phyloP scores from a whole-genome alignment of 371 early-diverging fungal species.

The Mucor lusitanicus region DNA sequence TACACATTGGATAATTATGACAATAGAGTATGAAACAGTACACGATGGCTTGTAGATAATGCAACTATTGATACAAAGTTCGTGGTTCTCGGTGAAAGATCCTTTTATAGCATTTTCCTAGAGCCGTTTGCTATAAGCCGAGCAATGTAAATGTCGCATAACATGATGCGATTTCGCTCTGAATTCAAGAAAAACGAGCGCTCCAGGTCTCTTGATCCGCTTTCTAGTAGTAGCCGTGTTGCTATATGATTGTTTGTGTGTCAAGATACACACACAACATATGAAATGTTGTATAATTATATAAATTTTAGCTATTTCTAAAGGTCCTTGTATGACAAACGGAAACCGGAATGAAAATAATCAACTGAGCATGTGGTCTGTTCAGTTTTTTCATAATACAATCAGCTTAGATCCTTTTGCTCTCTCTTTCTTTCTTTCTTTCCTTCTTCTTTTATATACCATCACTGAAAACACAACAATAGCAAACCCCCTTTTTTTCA shows the following conservation, averaged over 20 bases:
- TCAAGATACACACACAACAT: too few species aligned
- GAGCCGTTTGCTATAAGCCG: background rate
- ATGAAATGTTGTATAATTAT: too few species aligned
- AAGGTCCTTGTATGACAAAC: conserved; percentile 1
- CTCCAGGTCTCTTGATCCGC: background rate
- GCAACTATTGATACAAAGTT: background rate
- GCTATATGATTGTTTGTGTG: too few species aligned
- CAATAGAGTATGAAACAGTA: background rate
- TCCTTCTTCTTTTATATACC: background rate
- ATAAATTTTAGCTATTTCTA: background rate
- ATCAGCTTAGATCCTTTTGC: conserved; percentile 1
- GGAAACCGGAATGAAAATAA: conserved; percentile 19
- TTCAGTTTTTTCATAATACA: conserved; percentile 1
- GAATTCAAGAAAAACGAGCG: background rate
- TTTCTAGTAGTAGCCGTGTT: too few species aligned
- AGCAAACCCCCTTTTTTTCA: background rate
- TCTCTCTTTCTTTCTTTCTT: background rate
- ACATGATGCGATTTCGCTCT: background rate
- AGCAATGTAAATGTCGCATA: background rate
- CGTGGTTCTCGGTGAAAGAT: background rate
- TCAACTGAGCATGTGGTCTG: conserved; percentile 12
- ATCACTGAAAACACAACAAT: background rate
- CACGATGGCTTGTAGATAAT: background rate
- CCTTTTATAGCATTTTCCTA: background rate
- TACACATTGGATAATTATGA: background rate